These are phyloP conservation scores for Canna indica DNA, from an alignment of 176 grass and related monocot genomes.

Conservation along the genomic window DNA sequence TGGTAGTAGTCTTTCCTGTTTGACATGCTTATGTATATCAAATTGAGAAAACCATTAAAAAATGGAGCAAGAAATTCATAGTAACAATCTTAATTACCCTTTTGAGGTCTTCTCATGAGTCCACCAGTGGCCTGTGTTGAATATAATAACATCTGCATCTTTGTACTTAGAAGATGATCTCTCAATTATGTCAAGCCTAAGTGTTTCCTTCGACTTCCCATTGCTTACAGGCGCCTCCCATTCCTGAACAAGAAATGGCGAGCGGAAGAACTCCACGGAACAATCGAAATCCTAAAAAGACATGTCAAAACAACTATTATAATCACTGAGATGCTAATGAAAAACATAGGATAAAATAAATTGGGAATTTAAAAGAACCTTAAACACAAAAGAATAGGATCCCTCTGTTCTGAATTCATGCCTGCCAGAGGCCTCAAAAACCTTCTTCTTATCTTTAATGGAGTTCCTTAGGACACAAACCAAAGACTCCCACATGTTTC, in stretches of 20 bases:
- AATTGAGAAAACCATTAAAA: neutral
- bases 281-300: conserved; percentile 76
- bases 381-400: conserved; percentile 85
- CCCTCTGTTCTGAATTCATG: conserved; percentile 76
- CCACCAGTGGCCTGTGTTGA: conserved; percentile 98
- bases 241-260: conserved; percentile 86
- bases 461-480: conserved; percentile 72
- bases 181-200: conserved; percentile 79
- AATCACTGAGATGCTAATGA: neutral
- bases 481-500: conserved; percentile 99
- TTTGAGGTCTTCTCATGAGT: conserved; percentile 91
- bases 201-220: conserved; percentile 68
- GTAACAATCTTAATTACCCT: no score
- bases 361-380: conserved; percentile 24
- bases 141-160: conserved; percentile 78
- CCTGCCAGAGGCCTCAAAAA: conserved; percentile 86
- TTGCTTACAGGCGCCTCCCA: conserved; percentile 52
- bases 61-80: neutral
- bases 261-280: conserved; percentile 80
- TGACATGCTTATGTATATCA: neutral
- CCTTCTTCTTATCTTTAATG: conserved; percentile 68
- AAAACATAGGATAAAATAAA: neutral
- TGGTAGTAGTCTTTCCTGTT: conserved; percentile 94
- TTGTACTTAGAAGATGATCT: conserved; percentile 81
- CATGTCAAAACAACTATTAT: neutral